These are phyloP conservation scores for Fraxinus sp. DNA, from an alignment of 305 asterid species.

Conservation along the genomic window DNA sequence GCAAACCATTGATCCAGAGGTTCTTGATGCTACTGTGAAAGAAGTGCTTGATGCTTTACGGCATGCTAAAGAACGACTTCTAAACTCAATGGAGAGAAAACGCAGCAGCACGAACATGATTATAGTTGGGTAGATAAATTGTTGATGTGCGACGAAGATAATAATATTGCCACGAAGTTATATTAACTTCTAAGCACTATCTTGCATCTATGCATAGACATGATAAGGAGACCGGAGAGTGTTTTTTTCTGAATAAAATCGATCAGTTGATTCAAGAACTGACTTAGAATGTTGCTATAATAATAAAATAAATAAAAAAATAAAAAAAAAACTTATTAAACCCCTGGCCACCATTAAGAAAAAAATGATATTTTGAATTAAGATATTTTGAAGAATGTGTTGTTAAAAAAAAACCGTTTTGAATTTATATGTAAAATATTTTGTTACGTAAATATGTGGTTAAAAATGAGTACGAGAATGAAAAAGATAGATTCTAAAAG, in stretches of 20 bases:
- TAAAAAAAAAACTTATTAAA: too few relatives aligned
- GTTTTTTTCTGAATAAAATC: neutral
- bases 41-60: constrained; percentile 59
- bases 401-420: too few relatives aligned
- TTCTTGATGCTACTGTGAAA: constrained; percentile 64
- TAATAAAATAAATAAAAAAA: too few relatives aligned
- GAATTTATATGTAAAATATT: too few relatives aligned
- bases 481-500: too few relatives aligned
- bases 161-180: neutral
- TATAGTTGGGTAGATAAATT: constrained; percentile 40
- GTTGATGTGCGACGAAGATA: neutral
- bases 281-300: neutral
- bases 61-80: constrained; percentile 63
- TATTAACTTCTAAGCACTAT: neutral
- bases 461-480: too few relatives aligned
- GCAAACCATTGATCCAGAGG: constrained; percentile 42
- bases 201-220: neutral
- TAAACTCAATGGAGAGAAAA: constrained; percentile 50
- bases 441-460: too few relatives aligned
- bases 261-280: neutral
- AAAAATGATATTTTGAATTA: too few relatives aligned
- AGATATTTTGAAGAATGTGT: too few relatives aligned
- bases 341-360: too few relatives aligned
- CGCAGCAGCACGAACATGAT: constrained; percentile 25
- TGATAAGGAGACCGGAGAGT: neutral